Percentiles rank a stretch among this genome's conserved stretches.
Evolutionary conservation across 306 rosid species (phyloP).

Genomic region (Prinsepia uniflora): DNA sequence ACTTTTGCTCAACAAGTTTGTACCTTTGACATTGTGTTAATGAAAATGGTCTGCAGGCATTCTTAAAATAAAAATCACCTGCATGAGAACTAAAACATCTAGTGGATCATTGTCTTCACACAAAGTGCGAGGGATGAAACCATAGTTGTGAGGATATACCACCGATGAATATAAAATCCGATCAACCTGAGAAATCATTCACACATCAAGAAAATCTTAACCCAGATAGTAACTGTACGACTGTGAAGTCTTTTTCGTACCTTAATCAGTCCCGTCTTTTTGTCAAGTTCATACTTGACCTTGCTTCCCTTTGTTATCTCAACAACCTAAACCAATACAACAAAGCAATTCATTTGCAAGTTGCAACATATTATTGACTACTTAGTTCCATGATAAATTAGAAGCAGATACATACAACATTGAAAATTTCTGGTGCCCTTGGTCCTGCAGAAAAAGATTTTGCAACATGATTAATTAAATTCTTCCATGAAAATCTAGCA

Average conservation of each 20-base stretch:
- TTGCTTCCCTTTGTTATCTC: conserved; percentile 97
- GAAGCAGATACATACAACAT: conserved; percentile 54
- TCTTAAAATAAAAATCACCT: conserved; percentile 42
- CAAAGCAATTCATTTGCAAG: conserved; percentile 22
- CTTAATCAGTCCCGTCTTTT: conserved; percentile 93
- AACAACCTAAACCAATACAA: conserved; percentile 61
- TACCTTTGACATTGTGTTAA: neutral
- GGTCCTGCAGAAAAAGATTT: conserved; percentile 60
- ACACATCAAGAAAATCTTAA: conserved; percentile 22
- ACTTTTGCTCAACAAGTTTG: neutral
- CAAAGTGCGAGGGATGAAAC: conserved; percentile 86
- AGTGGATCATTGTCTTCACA: conserved; percentile 98
- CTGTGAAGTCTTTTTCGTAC: conserved; percentile 28
- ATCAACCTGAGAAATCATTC: conserved; percentile 68
- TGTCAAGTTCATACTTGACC: conserved; percentile 96
- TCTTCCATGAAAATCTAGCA: neutral
- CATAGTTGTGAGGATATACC: conserved; percentile 97
- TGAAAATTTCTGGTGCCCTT: conserved; percentile 70
- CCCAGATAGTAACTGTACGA: neutral
- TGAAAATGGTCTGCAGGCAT: neutral
- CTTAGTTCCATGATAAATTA: neutral
- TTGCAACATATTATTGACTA: conserved; percentile 11
- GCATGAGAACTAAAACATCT: conserved; percentile 95
- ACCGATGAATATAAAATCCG: conserved; percentile 88
- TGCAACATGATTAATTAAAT: conserved; percentile 25